Conservation (phyloP, 2,329 filamentous ascomycete species). For the Coniochaeta sp. region DNA sequence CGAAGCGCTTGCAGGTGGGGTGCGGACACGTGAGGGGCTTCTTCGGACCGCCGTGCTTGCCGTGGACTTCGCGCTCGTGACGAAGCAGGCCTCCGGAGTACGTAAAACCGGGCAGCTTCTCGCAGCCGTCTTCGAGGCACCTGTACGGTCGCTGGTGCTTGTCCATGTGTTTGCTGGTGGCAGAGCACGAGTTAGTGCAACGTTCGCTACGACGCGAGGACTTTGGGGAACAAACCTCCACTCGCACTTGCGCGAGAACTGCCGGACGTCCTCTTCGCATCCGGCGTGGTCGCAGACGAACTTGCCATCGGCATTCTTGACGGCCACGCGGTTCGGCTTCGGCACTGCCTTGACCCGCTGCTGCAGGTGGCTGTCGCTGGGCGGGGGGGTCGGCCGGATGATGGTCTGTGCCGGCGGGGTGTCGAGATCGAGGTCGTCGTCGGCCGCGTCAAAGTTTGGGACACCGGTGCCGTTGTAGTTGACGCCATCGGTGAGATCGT, state of each 20-base stretch:
- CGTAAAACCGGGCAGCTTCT: constrained; percentile 89
- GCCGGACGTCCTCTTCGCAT: constrained; percentile 56
- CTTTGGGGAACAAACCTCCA: constrained; percentile 67
- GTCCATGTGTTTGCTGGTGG: constrained; percentile 87
- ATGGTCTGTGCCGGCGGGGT: constrained; percentile 9
- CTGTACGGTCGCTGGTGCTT: constrained; percentile 93
- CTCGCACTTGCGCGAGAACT: constrained; percentile 80
- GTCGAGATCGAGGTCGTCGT: constrained; percentile 29
- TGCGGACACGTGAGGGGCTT: constrained; percentile 84
- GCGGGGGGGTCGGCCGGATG: not conserved
- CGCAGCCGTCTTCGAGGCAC: constrained; percentile 73
- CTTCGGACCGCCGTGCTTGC: constrained; percentile 80
- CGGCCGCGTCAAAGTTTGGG: constrained; percentile 23
- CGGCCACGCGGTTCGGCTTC: constrained; percentile 50
- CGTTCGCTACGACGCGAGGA: not conserved
- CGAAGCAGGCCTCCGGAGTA: constrained; percentile 85
- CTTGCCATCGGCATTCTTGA: constrained; percentile 63
- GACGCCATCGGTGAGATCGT: constrained; percentile 22
- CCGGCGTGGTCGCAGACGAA: constrained; percentile 60
- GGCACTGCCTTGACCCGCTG: constrained; percentile 44
- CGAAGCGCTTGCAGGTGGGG: constrained; percentile 79
- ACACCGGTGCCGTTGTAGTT: constrained; percentile 21
- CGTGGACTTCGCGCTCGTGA: constrained; percentile 90
- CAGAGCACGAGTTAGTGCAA: constrained; percentile 14
- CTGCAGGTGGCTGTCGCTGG: constrained; percentile 4